Base-by-base conservation (phyloP, 1,284 basidiomycete genomes). In the Mycena citricolor region DNA sequence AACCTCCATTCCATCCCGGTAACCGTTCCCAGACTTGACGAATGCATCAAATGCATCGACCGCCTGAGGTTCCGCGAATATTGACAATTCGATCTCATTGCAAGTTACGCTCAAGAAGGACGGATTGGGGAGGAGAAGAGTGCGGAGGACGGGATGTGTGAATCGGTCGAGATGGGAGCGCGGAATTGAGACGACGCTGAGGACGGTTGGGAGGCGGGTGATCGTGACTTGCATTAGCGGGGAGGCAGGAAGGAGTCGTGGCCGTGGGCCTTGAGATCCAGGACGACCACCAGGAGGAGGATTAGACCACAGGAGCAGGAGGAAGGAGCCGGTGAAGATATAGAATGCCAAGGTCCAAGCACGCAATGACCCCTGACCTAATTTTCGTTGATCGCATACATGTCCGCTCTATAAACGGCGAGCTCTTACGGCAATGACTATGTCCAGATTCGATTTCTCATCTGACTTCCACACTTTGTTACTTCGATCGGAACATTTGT, bases 61-160 rank as follows among this genome's bases (percentile, higher is more conserved):
- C 40, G 70, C 62, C 49, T 69, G 65, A 37, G 79, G 68, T 54
- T 86, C 83, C 30, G 81, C 83, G 55, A 86, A 85, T 39, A 87
- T 66, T 60, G 76, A 80, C 60, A 87, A 79, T 63, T 87, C 84
- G 49, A 85, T 74, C 55, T 85, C 77, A 58, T 87, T 87, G 65
- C 76, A 83, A 36, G 84, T 86, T 51, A 87, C 71, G 58, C 82
- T 87, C 59, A 88, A 70, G 60, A 87, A 88, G 8, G 71, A 71
- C 12, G 81, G 79, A 51, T 68, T 70, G 3, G 81, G 81, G 26
- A 77, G 76, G 35, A 87, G 76, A 49, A 87, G 77, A 61, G 84
- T 82, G 47, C 76, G 76, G 51, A 87, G 73, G 56, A 87, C 62
- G 35, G 77, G 78, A 50, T 81, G 76, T 5, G 76, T 76, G 47